These are phyloP conservation scores for Mesembryanthemum crystallinum DNA, from an alignment of 148 eudicot genomes.

Conservation along the genomic window DNA sequence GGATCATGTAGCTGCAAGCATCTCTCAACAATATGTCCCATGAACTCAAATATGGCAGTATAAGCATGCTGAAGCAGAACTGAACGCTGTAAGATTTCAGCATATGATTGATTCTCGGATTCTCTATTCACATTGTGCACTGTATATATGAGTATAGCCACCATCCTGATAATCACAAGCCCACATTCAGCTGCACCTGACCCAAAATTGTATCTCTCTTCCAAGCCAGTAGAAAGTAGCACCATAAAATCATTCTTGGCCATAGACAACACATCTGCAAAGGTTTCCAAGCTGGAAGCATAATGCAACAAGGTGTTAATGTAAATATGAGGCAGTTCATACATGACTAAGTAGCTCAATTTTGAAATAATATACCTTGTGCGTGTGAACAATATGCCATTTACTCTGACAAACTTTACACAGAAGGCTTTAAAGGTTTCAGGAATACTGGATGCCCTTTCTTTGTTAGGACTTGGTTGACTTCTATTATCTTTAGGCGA, in stretches of 20 bases:
- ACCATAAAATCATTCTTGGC: slow-evolving; percentile 55
- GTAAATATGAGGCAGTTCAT: background rate
- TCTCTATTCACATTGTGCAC: slow-evolving; percentile 84
- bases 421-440: slow-evolving; percentile 58
- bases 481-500: slow-evolving; percentile 44
- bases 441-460: slow-evolving; percentile 35
- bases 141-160: slow-evolving; percentile 73
- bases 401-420: slow-evolving; percentile 66
- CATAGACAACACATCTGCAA: slow-evolving; percentile 61
- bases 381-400: slow-evolving; percentile 94
- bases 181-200: slow-evolving; percentile 74
- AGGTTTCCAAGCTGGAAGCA: slow-evolving; percentile 80
- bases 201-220: slow-evolving; percentile 70
- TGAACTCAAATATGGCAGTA: slow-evolving; percentile 67
- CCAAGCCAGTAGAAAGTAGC: slow-evolving; percentile 67
- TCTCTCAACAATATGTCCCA: slow-evolving; percentile 72
- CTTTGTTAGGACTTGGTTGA: slow-evolving; percentile 52
- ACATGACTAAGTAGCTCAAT: background rate
- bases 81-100: slow-evolving; percentile 80
- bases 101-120: slow-evolving; percentile 84
- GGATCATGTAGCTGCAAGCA: slow-evolving; percentile 70
- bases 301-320: slow-evolving; percentile 23
- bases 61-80: slow-evolving; percentile 83
- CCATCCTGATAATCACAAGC: slow-evolving; percentile 63
- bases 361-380: slow-evolving; percentile 61